Percentiles rank a stretch among this genome's conserved stretches.
Conservation (phyloP, 1,284 basidiomycete genomes). For the Ganoderma sinense region DNA sequence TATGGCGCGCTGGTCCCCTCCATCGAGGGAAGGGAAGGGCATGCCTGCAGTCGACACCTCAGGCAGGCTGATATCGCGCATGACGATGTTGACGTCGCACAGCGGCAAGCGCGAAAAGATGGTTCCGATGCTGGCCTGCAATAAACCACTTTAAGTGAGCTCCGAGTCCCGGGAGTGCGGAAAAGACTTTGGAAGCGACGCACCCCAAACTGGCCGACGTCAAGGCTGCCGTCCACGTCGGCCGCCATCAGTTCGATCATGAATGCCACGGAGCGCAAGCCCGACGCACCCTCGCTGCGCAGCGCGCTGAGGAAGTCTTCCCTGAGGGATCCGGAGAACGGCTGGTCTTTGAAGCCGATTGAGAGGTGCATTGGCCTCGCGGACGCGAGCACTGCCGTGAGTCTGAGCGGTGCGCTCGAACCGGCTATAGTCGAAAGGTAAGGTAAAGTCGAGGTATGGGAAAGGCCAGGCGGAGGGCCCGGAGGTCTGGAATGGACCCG, state of each 20-base stretch:
- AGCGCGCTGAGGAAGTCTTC: not conserved
- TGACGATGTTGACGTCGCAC: not conserved
- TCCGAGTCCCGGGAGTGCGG: too few species aligned
- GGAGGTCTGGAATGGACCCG: not conserved
- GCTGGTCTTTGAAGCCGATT: not conserved
- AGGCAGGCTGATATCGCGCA: not conserved
- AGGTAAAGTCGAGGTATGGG: not conserved
- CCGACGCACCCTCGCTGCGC: not conserved
- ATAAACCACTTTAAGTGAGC: too few species aligned
- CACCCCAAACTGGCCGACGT: not conserved
- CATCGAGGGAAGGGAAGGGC: too few species aligned
- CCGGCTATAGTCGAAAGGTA: not conserved
- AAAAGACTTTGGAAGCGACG: too few species aligned
- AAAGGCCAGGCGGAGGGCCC: not conserved
- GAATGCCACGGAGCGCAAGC: not conserved
- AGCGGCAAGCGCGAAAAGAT: not conserved
- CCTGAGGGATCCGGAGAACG: not conserved
- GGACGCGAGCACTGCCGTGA: not conserved
- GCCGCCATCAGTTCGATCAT: not conserved
- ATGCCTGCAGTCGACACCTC: not conserved
- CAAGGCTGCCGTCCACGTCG: not conserved
- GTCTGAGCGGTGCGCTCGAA: too few species aligned
- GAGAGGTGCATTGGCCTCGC: not conserved
- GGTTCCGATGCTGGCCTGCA: not conserved
- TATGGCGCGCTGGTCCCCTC: too few species aligned